Percentiles rank a stretch among this genome's conserved stretches.
Conservation (phyloP, 2,329 filamentous ascomycete species). For the Paraphoma sp. region DNA sequence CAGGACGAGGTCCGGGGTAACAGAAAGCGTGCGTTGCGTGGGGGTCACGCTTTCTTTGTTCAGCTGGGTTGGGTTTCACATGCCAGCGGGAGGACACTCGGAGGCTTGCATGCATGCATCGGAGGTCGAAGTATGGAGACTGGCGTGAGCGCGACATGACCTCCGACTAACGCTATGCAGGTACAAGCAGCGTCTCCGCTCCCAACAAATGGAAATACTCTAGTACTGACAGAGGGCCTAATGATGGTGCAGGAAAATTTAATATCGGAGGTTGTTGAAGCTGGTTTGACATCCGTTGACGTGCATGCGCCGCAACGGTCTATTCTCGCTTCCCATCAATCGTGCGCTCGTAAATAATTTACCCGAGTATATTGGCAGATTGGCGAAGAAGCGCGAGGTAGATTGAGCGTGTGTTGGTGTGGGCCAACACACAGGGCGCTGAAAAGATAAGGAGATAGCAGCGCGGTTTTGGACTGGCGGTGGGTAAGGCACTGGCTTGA, state of each 20-base stretch:
- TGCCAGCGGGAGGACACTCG: background rate
- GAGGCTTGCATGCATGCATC: background rate
- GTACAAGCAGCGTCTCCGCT: background rate
- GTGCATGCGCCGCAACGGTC: background rate
- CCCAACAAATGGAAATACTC: conserved; percentile 1
- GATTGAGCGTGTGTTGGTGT: background rate
- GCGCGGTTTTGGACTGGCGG: background rate
- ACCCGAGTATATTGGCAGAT: conserved; percentile 6
- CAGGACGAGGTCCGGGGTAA: conserved; percentile 2
- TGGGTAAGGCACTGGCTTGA: background rate
- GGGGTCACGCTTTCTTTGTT: background rate
- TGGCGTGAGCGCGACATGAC: background rate
- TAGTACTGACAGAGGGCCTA: background rate
- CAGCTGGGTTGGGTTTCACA: background rate
- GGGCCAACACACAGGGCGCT: background rate
- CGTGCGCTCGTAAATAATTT: conserved; percentile 1
- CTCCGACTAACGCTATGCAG: conserved; percentile 1
- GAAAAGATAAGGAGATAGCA: conserved; percentile 6
- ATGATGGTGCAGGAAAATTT: background rate
- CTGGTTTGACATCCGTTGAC: background rate
- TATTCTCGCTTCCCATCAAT: background rate
- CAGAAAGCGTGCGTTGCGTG: background rate
- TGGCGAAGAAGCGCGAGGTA: background rate
- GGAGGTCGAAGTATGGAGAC: background rate
- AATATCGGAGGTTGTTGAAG: background rate